Evolutionary conservation across 768 basidiomycete genomes (phyloP).

Genomic region (Amanita jacksonii): DNA sequence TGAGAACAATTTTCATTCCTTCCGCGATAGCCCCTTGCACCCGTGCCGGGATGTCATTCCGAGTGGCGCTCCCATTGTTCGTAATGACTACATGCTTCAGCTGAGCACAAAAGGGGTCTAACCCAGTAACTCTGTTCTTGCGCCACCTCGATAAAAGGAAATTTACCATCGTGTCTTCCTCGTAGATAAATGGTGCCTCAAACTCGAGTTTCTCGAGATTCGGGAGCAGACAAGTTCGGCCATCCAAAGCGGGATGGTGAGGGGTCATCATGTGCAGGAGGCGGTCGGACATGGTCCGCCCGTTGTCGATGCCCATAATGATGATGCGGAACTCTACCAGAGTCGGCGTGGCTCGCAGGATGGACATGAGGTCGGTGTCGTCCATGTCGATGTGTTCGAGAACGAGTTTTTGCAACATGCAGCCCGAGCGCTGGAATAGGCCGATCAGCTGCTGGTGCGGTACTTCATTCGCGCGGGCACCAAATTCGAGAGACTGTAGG

Average conservation of each 20-base stretch:
- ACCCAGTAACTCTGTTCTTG: neutral
- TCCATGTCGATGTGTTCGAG: conserved; percentile 7
- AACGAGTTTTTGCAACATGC: conserved; percentile 4
- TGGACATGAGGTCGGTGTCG: conserved; percentile 8
- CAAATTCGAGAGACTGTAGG: conserved; percentile 1
- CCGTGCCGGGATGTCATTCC: no score
- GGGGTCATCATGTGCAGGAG: conserved; percentile 6
- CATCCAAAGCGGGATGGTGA: conserved; percentile 1
- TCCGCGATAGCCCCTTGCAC: no score
- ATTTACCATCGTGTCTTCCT: conserved; percentile 7
- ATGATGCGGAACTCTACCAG: conserved; percentile 4
- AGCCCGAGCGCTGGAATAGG: conserved; percentile 1
- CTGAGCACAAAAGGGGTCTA: conserved; percentile 1
- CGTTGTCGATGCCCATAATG: conserved; percentile 8
- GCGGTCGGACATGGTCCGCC: conserved; percentile 7
- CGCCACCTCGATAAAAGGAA: conserved; percentile 4
- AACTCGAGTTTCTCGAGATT: conserved; percentile 5
- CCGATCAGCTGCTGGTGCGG: conserved; percentile 4
- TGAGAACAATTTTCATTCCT: conserved; percentile 5
- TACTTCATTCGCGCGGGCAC: conserved; percentile 7
- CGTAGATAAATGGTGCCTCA: conserved; percentile 6
- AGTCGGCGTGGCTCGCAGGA: neutral
- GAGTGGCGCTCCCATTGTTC: conserved; percentile 7
- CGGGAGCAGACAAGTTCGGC: conserved; percentile 1
- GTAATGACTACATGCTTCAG: neutral